Base-by-base conservation (phyloP, 2,329 filamentous ascomycete genomes). In the Colletotrichum paranaense region DNA sequence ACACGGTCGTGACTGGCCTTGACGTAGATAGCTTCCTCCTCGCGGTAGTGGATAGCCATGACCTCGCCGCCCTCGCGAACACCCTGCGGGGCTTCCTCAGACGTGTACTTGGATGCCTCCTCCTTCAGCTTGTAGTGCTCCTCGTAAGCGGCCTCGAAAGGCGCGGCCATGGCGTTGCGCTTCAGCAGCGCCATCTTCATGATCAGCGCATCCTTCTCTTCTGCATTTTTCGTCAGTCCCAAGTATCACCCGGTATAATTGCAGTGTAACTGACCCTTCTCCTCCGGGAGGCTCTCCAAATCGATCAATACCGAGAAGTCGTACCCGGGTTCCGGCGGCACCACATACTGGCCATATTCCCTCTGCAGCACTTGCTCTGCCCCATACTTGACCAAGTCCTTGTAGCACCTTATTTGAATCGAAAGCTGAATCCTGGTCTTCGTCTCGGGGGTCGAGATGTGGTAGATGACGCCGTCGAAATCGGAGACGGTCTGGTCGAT, bases 401-500 rank as follows among this genome's bases (percentile, higher is more conserved):
- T 90, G 87, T 92, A 99, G 87, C 97, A 99, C 86, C 96, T 94
- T 83, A 99, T 95, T 83, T 95, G 92, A 79, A 99, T 93, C 26
- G 97, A 99, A 72, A 99, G 92, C 64, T 97, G 90, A 77, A 99
- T 98, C 86, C 97, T 95, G 62, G 94, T 92, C 88, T 98, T 98
- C 75, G 92, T 88, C 83, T 98, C 95, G 72, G 96, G 97, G 1
- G 97, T 99, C 49, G 96, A 98, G 81, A 99, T 95, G 85, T 99
- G 97, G 86, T 98, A 99, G 78, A 94, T 97, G 78, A 98, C 97
- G 82, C 96, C 96, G 86, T 99, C 97, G 82, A 99, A 99, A 86
- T 99, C 97, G 82, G 96, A 98, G 75, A 98, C 95, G 76, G 97
- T 95, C 87, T 99, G 97, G 86, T 99, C 97, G 83, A 99, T 98